A percentile compares a stretch with the other conserved stretches of the same genome.
Evolutionary conservation across 1,284 basidiomycete genomes (phyloP).

Genomic region (Tylopilus sp.): DNA sequence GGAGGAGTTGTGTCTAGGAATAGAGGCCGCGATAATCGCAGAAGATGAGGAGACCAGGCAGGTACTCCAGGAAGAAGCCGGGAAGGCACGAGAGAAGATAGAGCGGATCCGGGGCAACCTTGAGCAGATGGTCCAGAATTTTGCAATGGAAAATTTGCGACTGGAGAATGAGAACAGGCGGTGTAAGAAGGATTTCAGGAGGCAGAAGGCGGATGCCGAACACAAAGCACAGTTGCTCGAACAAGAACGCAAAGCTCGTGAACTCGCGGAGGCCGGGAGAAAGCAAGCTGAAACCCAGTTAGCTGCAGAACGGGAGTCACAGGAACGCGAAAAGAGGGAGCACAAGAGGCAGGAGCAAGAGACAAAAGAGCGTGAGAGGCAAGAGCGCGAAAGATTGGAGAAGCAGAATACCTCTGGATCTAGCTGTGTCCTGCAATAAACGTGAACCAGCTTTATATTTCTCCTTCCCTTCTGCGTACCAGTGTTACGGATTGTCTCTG

Average conservation of each 20-base stretch:
- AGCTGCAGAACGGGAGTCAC: constrained; percentile 11
- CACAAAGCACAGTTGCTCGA: constrained; percentile 13
- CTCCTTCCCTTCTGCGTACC: background rate
- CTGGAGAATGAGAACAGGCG: constrained; percentile 29
- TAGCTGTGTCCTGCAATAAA: constrained; percentile 12
- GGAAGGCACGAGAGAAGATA: constrained; percentile 28
- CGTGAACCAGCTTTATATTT: background rate
- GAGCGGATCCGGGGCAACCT: constrained; percentile 27
- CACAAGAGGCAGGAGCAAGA: constrained; percentile 2
- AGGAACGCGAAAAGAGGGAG: constrained; percentile 12
- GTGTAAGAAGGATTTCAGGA: constrained; percentile 14
- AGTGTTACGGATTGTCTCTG: background rate
- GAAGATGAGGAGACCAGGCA: constrained; percentile 36
- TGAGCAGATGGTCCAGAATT: constrained; percentile 29
- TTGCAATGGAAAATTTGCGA: constrained; percentile 30
- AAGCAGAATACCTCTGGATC: constrained; percentile 2
- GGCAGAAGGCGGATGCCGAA: constrained; percentile 22
- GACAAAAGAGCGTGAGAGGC: background rate
- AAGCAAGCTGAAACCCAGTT: constrained; percentile 20
- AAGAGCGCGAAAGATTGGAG: background rate
- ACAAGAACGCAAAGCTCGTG: constrained; percentile 20
- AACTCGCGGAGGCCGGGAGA: constrained; percentile 19
- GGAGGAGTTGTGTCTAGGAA: constrained; percentile 32
- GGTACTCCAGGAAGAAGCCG: constrained; percentile 35
- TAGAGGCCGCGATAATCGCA: constrained; percentile 33